Percentiles rank a stretch among this genome's conserved stretches.
phyloP scores from a whole-genome alignment of 331 rosid species.

The Quercus phellos region DNA sequence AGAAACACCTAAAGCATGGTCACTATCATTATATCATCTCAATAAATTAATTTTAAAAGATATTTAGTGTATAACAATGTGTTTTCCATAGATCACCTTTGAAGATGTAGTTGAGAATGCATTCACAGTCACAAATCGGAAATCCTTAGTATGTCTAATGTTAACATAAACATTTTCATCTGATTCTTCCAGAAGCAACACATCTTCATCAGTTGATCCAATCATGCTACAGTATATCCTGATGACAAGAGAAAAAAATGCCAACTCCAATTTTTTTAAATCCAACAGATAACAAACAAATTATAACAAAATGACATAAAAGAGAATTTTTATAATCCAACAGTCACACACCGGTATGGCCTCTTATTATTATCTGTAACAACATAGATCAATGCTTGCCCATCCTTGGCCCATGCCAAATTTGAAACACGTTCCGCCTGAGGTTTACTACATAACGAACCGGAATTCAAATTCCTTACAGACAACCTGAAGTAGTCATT shows the following conservation, averaged over 20 bases:
- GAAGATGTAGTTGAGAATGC: constrained; percentile 61
- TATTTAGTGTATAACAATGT: constrained; percentile 2
- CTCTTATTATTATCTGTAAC: constrained; percentile 77
- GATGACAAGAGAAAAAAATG: neutral
- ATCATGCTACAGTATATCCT: constrained; percentile 79
- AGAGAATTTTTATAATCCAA: neutral
- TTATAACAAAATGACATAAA: neutral
- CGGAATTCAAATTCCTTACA: constrained; percentile 87
- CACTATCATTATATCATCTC: constrained; percentile 30
- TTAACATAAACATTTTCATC: constrained; percentile 58
- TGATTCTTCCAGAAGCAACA: constrained; percentile 71
- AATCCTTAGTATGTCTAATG: constrained; percentile 75
- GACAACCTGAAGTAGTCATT: constrained; percentile 66
- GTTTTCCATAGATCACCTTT: constrained; percentile 50
- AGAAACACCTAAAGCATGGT: constrained; percentile 76
- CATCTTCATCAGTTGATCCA: constrained; percentile 86
- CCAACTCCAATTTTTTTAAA: constrained; percentile 5
- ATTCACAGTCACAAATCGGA: constrained; percentile 66
- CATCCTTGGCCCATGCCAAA: constrained; percentile 88
- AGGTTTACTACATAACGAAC: constrained; percentile 86
- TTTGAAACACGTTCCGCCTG: constrained; percentile 73
- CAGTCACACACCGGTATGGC: constrained; percentile 57
- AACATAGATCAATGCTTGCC: constrained; percentile 82
- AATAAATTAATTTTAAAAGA: neutral
- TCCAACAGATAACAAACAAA: neutral